Base-by-base conservation (phyloP, 495 filamentous ascomycete species). In the Tuber brumale region DNA sequence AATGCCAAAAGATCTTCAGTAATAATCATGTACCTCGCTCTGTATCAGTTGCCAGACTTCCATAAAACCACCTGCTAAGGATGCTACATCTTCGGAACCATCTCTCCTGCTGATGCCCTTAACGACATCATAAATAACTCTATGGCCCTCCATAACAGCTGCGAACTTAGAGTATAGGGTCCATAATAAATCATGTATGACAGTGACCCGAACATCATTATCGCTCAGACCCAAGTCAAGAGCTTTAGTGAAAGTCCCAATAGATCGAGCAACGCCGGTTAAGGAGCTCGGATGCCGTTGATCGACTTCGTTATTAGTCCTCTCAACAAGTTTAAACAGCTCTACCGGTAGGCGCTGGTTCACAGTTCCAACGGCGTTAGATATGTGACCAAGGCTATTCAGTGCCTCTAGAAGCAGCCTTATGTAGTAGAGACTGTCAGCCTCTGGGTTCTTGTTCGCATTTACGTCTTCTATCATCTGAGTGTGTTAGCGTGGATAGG, bases 151-250 rank as follows among this genome's bases (percentile, higher is more conserved):
- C 21, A 94, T 94, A 77, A 99, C 97, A 23, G 96, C 90, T 82
- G 97, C 95, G 81, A 99, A 97, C 79, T 97, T 97, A 23, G 94
- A 93, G 84, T 97, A 99, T 0, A 99, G 85, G 2, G 94, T 95
- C 90, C 90, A 94, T 12, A 99, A 86, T 46, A 97, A 89, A 81
- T 99, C 95, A 73, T 93, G 90, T 46, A 99, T 89, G 35, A 97
- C 91, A 80, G 91, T 91, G 27, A 91, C 92, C 10, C 92, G 88
- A 81, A 92, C 89, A 74, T 91, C 90, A 27, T 90, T 91, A 71
- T 91, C 88, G 39, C 90, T 87, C 31, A 87, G 88, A 23, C 89
- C 90, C 72, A 91, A 87, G 70, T 90, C 89, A 70, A 89, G 86
- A 10, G 84, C 84, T 69, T 91, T 89, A 14, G 88, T 90, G 77